Base-by-base conservation (phyloP, 345 rosid species). In the Cardamine chenopodiifolia region DNA sequence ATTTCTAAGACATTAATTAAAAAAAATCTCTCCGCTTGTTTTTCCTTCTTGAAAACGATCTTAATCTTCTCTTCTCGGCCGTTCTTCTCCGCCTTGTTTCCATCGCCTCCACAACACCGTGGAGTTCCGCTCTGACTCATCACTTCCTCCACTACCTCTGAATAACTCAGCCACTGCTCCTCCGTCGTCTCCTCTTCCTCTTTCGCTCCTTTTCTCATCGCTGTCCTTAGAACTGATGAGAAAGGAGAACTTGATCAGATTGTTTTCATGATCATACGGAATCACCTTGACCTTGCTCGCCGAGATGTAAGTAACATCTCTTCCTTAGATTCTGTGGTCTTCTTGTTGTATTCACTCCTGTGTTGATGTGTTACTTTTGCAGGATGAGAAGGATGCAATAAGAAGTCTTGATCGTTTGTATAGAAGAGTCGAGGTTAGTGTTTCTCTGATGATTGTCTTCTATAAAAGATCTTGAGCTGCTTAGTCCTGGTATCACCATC, bases 331-430 rank as follows among this genome's bases (percentile, higher is more conserved):
- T 13, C 8, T 72, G 56, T 55, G 26, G 50, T 15, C 35, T 55
- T 50, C 6, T 25, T 37, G 18, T 62, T 62, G 68, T 52, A 42
- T 53, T 48, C 29, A 54, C 64, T 39, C 42, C 1, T 64, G 39
- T 37, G 45, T 40, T 40, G n/a, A 28, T n/a, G 25, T 65, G 39
- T 42, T 62, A 10, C 60, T 13, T 79, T 79, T 73, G n/a, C 84
- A 94, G 97, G 96, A 89, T 13, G 96, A 93, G 79, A 91, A 85
- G 85, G 97, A 94, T 79, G 97, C 88, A 35, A 67, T 87, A 59
- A 83, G 97, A 85, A 89, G 98, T 83, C 98, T 91, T 66, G 96
- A 93, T 85, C 97, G 91, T 52, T 75, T 93, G 58, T 93, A 89
- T 84, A 88, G 97, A 78, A 88, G 98, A 84, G 93, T 93, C 70